These are phyloP conservation scores for Leccinum pachyderme DNA, from an alignment of 1,284 basidiomycete genomes.

Conservation along the genomic window DNA sequence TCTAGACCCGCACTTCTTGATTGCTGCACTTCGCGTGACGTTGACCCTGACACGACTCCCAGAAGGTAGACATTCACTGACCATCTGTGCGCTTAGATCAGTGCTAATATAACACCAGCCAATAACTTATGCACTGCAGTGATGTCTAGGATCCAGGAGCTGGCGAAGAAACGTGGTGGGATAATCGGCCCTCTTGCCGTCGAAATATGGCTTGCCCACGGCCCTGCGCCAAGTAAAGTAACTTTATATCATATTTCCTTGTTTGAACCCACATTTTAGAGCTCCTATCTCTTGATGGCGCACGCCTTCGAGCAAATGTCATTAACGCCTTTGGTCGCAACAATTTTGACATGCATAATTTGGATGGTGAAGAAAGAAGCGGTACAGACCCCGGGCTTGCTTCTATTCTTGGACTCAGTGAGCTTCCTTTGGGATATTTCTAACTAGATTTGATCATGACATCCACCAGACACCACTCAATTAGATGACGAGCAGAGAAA, in stretches of 20 bases:
- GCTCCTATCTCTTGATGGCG: too few relatives aligned
- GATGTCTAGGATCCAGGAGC: conserved; percentile 9
- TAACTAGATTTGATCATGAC: not conserved
- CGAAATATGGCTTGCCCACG: not conserved
- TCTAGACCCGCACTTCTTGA: conserved; percentile 12
- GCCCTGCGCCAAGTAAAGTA: not conserved
- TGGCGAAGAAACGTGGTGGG: conserved; percentile 9
- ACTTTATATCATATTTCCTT: too few relatives aligned
- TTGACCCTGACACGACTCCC: conserved; percentile 16
- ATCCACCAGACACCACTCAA: not conserved
- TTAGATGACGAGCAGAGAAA: conserved; percentile 1
- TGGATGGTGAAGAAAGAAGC: not conserved
- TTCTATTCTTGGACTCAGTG: not conserved
- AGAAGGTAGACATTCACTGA: conserved; percentile 6
- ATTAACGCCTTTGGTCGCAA: too few relatives aligned
- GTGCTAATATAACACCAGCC: not conserved
- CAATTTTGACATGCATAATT: too few relatives aligned
- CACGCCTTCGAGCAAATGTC: too few relatives aligned
- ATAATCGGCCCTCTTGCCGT: not conserved
- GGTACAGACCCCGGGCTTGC: not conserved
- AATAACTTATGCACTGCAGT: conserved; percentile 3
- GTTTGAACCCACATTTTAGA: too few relatives aligned
- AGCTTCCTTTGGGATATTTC: not conserved
- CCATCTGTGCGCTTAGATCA: not conserved
- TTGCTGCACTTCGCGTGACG: conserved; percentile 18